Base-by-base conservation (phyloP, 2,329 filamentous ascomycete genomes). In the Beauveria brongniartii region DNA sequence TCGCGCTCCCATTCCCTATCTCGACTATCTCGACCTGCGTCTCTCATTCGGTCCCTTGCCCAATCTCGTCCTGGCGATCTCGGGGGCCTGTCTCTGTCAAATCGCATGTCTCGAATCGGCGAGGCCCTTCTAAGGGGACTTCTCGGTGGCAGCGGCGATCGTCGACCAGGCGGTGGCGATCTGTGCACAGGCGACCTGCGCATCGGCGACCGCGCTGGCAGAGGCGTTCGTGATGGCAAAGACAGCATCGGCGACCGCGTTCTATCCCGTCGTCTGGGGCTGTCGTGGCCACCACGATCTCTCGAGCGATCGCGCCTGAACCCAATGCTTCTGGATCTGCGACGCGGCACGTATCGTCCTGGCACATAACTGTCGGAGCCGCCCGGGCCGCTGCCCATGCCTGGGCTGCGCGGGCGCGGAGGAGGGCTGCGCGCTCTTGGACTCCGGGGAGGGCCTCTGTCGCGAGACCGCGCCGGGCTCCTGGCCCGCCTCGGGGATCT, bases 351-450 rank as follows among this genome's bases (percentile, higher is more conserved):
- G 58, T 77, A 78, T 63, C 77, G 69, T 43, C 74, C 73, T n/a
- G 77, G 77, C 8, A 79, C 75, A 64, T 79, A 79, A 64, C 76
- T 78, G 65, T 79, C 77, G 24, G 76, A 77, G 22, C 70, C 73
- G 20, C 72, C 63, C 26, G 55, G 54, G 9, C 61, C 55, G 37
- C 34, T 44, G 18, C 56, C 56, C 47, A 43, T 41, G 5, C 47
- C 56, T 12, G 58, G 58, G 14, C 58, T 60, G 41, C 58, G 58
- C 22, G 40, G 26, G 18, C 58, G 64, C 55, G 51, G 68, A 14
- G 64, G 68, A 24, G 71, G 72, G 53, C 75, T 78, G 58, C 76
- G 71, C 51, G 73, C 68, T 53, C 76, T 70, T n/a, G 73, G 71
- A 55, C 72, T 75, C 55, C 71, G 68, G 10, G 67, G 64, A 63